Percentiles rank a stretch among this genome's conserved stretches.
These are phyloP conservation scores for Colletotrichum gloeosporioides DNA, from an alignment of 2,329 filamentous ascomycete genomes.

Conservation along the genomic window DNA sequence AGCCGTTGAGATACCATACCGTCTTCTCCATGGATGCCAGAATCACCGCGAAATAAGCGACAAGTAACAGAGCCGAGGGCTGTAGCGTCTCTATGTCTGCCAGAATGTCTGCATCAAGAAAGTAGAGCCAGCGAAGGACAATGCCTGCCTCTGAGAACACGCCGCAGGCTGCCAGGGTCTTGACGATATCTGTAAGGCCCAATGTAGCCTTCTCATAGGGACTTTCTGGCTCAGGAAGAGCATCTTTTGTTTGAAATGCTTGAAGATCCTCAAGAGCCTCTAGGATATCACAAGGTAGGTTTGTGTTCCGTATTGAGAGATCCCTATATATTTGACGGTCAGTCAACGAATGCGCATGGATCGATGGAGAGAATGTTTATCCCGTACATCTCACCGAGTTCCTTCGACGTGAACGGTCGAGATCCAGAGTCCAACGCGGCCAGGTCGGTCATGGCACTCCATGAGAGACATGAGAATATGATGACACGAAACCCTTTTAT, in stretches of 20 bases:
- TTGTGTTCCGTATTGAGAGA: not conserved
- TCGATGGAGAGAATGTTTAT: accelerated
- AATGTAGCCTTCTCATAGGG: not conserved
- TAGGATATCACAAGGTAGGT: not conserved
- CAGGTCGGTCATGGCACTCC: not conserved
- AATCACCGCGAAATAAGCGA: not conserved
- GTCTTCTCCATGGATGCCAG: not conserved
- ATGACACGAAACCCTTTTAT: not conserved
- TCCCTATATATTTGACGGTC: not conserved
- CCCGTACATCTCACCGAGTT: not conserved
- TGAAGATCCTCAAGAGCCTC: not conserved
- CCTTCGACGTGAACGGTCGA: not conserved
- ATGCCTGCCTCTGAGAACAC: not conserved
- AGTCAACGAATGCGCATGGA: accelerated
- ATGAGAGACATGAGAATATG: not conserved
- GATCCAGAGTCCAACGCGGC: not conserved
- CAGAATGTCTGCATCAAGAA: not conserved
- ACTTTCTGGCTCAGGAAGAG: accelerated
- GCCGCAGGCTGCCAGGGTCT: not conserved
- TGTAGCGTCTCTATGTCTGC: not conserved
- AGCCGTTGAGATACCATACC: not conserved
- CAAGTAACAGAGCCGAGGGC: accelerated
- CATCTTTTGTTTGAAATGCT: not conserved
- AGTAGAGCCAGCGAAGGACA: not conserved
- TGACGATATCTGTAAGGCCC: not conserved